Evolutionary conservation across 305 asterid genomes (phyloP), one percentile per base, ranked within the genome.

Genomic region (Solanum hybrid): DNA sequence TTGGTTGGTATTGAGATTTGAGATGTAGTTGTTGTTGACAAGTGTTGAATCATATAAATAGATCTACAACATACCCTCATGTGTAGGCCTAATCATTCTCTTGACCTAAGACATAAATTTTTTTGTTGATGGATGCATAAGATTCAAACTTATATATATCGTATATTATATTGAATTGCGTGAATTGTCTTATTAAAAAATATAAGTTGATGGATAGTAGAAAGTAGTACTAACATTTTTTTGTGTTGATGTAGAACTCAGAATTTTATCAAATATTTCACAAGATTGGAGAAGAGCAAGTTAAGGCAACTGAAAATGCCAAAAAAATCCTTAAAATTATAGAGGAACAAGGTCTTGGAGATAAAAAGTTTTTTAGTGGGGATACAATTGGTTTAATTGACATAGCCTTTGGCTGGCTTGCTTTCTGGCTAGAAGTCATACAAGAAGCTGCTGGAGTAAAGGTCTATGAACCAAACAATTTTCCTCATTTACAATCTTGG

Each of bases 361-460:
- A 91, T 14, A 88, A 92, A 90, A 92, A 88, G 24, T 92, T 26
- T 51, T 91, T 92, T 41, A 88, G 92, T 33, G 91, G 93, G 22
- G 79, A 87, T 24, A 34, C 26, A 13, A 79, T 91, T 31, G 91
- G 90, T 32, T 87, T 90, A 76, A 90, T 78, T 76, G 94, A 92
- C 77, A n/a, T 91, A 37, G 27, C 78, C 10, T 83, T 90, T 68
- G 91, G 90, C 1, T 89, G 92, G 92, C 82, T 91, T 45, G 87
- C 91, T 29, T 14, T 37, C 22, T 90, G 93, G 94, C 72, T 87
- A 36, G 92, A 89, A 29, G 80, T 90, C 91, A 85, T 85, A 78
- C 82, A 92, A 89, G 91, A 87, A 70, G 33, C 87, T 27, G 90
- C 79, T 75, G 94, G 89, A 1, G 38, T 37, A 2, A 79, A 88